Evolutionary conservation across 1,284 basidiomycete species (phyloP), one percentile per base, ranked within the genome.

Genomic region (Malassezia caprae): DNA sequence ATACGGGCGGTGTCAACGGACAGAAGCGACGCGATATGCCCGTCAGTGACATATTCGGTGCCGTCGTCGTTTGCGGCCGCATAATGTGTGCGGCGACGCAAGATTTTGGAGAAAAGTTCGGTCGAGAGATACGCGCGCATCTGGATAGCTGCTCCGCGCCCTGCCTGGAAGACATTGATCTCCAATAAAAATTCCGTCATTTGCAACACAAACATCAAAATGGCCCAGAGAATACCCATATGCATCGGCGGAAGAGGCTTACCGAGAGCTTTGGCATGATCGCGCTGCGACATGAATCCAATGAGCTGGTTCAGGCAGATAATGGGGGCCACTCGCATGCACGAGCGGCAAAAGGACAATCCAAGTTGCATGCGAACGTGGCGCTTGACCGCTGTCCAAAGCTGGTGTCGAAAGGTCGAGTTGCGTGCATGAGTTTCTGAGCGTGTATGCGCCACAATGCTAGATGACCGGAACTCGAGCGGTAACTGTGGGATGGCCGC

Each of bases 11-110:
- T 77, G 64, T 80, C 80, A 23, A 78, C 76, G 1, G 77, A 75
- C 28, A 80, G 76, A 13, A 80, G 65, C 56, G 80, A 80, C 41
- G 76, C 69, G 43, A 81, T 77, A 62, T 78, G 78, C 41, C 79
- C 79, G 41, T 77, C 77, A 11, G 65, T 72, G 1, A 76, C 75
- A 21, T 21, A 27, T 31, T 32, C 54, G 10, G 23, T 17, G 12
- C 8, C 13, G n/a, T 27, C 8, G 5, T 47, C 41, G 41, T 51
- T 51, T 27, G 53, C 52, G n/a, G 63, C 64, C 34, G 76, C 68
- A 21, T 32, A 15, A 26, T 50, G 40, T 57, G 79, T 78, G 48
- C 76, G 71, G 17, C 79, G 63, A 8, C 79, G 73, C 0, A 81
- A 69, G 0, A 78, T 76, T 63, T 80, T 80, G 42, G 78, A 76